Base-by-base conservation (phyloP, 345 rosid species). In the Brassica juncea region DNA sequence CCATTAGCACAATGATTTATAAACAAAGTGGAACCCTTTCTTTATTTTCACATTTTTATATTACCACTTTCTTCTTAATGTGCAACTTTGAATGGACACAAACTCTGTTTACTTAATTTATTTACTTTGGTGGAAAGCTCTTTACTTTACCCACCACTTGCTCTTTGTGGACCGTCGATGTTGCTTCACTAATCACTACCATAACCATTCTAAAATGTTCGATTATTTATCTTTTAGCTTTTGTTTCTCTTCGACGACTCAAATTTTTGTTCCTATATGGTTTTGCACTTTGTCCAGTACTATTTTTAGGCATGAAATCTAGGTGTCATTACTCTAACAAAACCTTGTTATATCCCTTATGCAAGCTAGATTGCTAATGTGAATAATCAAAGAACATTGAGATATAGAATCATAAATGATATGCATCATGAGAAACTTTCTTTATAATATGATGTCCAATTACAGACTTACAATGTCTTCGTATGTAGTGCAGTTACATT, bases 1-100 rank as follows among this genome's bases (percentile, higher is more conserved):
- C 90, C 85, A 82, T 77, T 79, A 83, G 31, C 84, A 77, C 60
- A 80, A 83, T 79, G 78, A 80, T 79, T 67, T 67, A 64, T 67
- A 64, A 44, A 59, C 44, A 79, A 67, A 59, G 78, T 79, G 69
- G 74, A 79, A 47, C 57, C 28, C 2, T 63, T 19, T 39, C 1
- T 63, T 19, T 21, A 2, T 23, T 47, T 73, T 73, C 42, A 73
- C 57, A 73, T 67, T 79, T 72, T 23, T 12, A 73, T 79, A 79
- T 31, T 47, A 72, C 77, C 63, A 68, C 74, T 42, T 73, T 79
- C 11, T 34, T 77, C 66, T 64, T 60, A 47, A 19, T 73, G 70
- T 79, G 82, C 73, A 61, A 79, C 28, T 60, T 73, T 79, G 49
- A 73, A 68, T 79, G 82, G 82, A 73, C 82, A 79, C 47, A 73